Base-by-base conservation (phyloP, 805 yeast genomes). In the Metschnikowia noctiluminum region DNA sequence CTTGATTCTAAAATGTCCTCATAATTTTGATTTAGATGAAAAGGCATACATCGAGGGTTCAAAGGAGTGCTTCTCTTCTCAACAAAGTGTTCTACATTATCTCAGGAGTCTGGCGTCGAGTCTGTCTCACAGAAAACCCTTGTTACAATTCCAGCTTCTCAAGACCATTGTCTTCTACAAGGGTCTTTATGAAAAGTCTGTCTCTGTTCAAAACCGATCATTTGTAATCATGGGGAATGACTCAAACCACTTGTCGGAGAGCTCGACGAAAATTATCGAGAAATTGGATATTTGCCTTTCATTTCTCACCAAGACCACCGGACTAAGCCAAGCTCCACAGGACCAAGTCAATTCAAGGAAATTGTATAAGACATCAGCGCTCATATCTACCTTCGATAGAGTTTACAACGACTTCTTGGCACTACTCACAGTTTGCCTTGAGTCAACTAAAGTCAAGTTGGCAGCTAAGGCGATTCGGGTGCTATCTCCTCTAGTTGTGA, bases 391-490 rank as follows among this genome's bases (percentile, higher is more conserved):
- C 26, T 43, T 48, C 13, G 27, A 36, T 32, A n/a, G 8, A 7
- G 16, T 74, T 2, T 83, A 84, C 57, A 85, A 83, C 16, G 70
- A 69, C 1, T 81, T 84, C 45, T 53, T 87, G 43, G 65, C 65
- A 26, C 64, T 82, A 13, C 63, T 87, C 3, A 56, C 85, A 27
- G 50, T 49, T 5, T 55, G 62, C 2, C 52, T 71, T 34, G 65
- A 64, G n/a, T 66, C 70, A 16, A 30, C 61, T 2, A 64, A 63
- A 46, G 60, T 66, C 9, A 71, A 69, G 42, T 52, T 63, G 1
- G 64, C 62, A 36, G 60, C 87, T 0, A 79, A 82, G 43, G 89
- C 94, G 0, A 73, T 89, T 13, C 84, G 81, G 51, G 77, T 82
- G 38, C 65, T 89, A 14, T 74, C 90, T 0, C 59, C 71, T 11